Evolutionary conservation across 1,139 yeast genomes (phyloP), one percentile per base, ranked within the genome.

Genomic region (Scheffersomyces titani): DNA sequence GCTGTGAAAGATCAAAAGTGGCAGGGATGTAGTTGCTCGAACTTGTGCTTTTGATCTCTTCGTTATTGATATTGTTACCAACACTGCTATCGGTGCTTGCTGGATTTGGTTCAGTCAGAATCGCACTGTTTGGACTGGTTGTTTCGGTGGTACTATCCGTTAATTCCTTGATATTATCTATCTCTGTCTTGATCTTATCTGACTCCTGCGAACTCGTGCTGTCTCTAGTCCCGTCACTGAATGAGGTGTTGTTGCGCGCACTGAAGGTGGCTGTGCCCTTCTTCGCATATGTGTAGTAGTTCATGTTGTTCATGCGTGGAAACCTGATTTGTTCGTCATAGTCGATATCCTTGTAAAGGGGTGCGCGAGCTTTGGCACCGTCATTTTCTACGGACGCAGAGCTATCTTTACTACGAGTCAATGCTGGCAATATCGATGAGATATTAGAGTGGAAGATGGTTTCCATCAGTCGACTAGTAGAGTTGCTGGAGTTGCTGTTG

Each of bases 241-340:
- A 40, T 18, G 18, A 22, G 22, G 24, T 46, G 24, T 46, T 46
- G 24, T 46, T 46, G 24, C 49, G 20, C 47, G 49, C 21, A 21
- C 21, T 19, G 2, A 49, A 58, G 55, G 3, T 58, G 59, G 51
- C 52, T 54, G 44, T 58, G 59, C 54, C 49, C 16, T 48, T 52
- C 18, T 19, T 30, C 7, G 19, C 44, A 52, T 70, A 70, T 0
- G 76, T 69, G 57, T 71, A 73, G 54, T 67, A 69, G 55, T 66
- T 69, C 57, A 69, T 63, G 60, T 64, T 70, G 49, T 69, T 69
- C 74, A 78, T 76, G 48, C 82, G 63, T 5, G 83, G 83, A 30
- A 80, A 81, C 58, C 83, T 63, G 51, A 79, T 79, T 61, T 77
- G 81, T 58, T 79, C 80, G 58, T 78, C 78, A 59, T 78, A 77